Base-by-base conservation (phyloP, 441 rosid species). In the Brassica balearica region DNA sequence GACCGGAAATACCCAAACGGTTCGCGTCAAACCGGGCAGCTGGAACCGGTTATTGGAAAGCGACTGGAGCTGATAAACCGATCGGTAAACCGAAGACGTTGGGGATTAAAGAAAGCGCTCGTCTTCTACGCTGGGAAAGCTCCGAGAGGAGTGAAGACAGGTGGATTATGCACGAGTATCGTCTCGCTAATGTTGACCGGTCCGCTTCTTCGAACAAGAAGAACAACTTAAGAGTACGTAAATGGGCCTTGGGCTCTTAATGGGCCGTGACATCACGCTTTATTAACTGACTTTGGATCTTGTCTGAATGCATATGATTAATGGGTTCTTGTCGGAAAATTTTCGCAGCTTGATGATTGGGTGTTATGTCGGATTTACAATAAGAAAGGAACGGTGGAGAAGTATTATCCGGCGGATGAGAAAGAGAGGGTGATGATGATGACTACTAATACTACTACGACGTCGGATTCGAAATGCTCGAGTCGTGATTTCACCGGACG, bases 301-400 rank as follows among this genome's bases (percentile, higher is more conserved):
- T 14, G 20, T 53, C 58, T 8, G n/a, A 22, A 5, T 66, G 17
- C 25, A 23, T 23, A 23, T 23, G 25, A 23, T 23, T 23, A 23
- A 23, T 23, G 55, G n/a, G 48, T 15, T 6, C 2, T 74, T 66
- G 63, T 19, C 25, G 7, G 27, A 3, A 29, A 36, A 2, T 15
- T 2, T 41, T 67, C 15, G 77, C 93, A 93, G 98, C 93, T 93
- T 58, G 98, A 93, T 76, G 96, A 93, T 65, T 93, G 96, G 98
- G 98, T 93, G 2, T 75, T 91, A 5, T 91, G 96, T 53, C 87
- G 98, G 41, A 82, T 91, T 65, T 91, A 91, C 89, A 93, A 93
- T 85, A 93, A 93, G 84, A 93, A 91, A 62, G 97, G 98, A 19
- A 82, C 77, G 53, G 78, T 89, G 17, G 97, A 93, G 84, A 91